A percentile compares a stretch with the other conserved stretches of the same genome.
phyloP scores from a whole-genome alignment of 176 grass and related monocot genomes.

The Oryza meyeriana region DNA sequence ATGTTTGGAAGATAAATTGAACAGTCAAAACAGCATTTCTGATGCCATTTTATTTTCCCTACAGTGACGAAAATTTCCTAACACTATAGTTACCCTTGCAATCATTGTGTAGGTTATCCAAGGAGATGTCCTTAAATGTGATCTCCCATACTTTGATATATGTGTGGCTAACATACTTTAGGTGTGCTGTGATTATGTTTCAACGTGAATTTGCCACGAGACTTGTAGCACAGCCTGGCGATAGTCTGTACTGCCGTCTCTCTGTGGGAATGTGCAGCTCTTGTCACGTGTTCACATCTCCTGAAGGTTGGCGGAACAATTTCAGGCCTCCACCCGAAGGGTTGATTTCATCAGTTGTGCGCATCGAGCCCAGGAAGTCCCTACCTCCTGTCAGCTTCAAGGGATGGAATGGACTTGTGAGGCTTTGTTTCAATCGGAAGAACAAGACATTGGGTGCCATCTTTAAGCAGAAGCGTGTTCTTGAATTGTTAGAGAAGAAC shows the following conservation, averaged over 20 bases:
- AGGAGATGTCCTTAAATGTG: constrained; percentile 90
- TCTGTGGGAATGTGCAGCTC: constrained; percentile 85
- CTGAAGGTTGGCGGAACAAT: constrained; percentile 87
- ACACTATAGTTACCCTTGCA: background rate
- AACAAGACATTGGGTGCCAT: constrained; percentile 82
- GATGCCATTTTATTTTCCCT: too few species aligned
- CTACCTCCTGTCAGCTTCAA: constrained; percentile 86
- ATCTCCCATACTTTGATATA: constrained; percentile 91
- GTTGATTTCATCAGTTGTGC: constrained; percentile 87
- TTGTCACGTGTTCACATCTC: constrained; percentile 84
- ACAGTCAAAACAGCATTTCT: too few species aligned
- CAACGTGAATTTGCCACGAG: constrained; percentile 94
- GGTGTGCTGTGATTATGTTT: constrained; percentile 95
- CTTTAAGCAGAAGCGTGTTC: constrained; percentile 74
- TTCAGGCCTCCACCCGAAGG: constrained; percentile 83
- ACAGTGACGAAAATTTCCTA: too few species aligned
- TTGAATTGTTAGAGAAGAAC: constrained; percentile 89
- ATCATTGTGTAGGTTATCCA: constrained; percentile 66
- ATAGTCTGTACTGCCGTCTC: constrained; percentile 82
- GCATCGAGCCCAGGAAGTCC: constrained; percentile 78
- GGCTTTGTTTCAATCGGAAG: constrained; percentile 77
- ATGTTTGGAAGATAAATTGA: too few species aligned
- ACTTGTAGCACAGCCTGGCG: constrained; percentile 83
- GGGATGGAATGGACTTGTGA: constrained; percentile 80
- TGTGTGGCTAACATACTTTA: constrained; percentile 88